Conservation (phyloP, 1,284 basidiomycete species). For the Neotropicomus parvogracilis region DNA sequence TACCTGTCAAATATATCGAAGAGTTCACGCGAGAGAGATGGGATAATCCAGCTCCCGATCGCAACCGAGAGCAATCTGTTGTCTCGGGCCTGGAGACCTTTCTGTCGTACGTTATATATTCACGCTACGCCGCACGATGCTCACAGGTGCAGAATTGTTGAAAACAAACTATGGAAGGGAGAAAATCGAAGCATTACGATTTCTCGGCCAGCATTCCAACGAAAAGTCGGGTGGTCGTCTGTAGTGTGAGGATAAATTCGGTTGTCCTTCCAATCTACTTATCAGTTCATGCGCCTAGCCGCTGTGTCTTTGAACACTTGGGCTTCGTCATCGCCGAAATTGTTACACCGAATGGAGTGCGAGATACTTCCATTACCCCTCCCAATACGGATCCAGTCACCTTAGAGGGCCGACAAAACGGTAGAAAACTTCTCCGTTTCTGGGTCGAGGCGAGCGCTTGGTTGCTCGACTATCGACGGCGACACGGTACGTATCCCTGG, state of each 20-base stretch:
- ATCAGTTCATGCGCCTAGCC: constrained; percentile 27
- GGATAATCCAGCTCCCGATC: constrained; percentile 39
- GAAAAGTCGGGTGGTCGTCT: constrained; percentile 63
- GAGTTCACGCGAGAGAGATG: constrained; percentile 40
- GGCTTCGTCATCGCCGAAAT: constrained; percentile 49
- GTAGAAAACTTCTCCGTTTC: constrained; percentile 62
- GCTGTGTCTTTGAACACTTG: constrained; percentile 56
- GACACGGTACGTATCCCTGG: constrained; percentile 38
- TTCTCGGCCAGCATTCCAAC: constrained; percentile 50
- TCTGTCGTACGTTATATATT: constrained; percentile 43
- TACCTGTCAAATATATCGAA: constrained; percentile 52
- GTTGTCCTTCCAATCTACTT: constrained; percentile 10
- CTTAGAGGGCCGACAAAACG: constrained; percentile 46
- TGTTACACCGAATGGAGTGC: constrained; percentile 16
- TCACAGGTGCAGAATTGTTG: constrained; percentile 51
- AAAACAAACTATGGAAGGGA: constrained; percentile 70
- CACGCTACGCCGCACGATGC: constrained; percentile 2
- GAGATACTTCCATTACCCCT: constrained; percentile 47
- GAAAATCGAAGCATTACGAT: constrained; percentile 58
- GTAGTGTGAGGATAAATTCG: constrained; percentile 46
- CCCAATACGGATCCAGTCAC: constrained; percentile 50
- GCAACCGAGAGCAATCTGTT: constrained; percentile 48
- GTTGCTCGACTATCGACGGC: constrained; percentile 54
- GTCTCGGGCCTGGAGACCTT: constrained; percentile 64
- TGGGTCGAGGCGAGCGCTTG: constrained; percentile 75